Evolutionary conservation across 2,329 filamentous ascomycete species (phyloP).

Genomic region (Cryphonectria parasitica): DNA sequence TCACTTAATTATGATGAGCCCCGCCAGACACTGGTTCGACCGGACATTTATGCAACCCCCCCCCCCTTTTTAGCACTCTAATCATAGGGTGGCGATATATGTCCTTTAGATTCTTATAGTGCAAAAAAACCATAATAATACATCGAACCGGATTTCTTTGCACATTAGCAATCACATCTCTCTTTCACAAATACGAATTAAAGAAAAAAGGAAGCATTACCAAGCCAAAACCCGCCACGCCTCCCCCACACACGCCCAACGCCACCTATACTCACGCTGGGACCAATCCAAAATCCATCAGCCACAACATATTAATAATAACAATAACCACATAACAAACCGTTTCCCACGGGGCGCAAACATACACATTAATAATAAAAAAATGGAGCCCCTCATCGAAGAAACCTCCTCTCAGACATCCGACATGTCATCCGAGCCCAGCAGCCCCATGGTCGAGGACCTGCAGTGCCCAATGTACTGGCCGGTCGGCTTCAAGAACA

Average conservation of each 20-base stretch:
- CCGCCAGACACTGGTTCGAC: neutral
- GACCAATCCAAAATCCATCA: neutral
- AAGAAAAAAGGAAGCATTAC: neutral
- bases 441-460: slow-evolving; percentile 24
- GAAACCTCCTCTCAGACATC: slow-evolving; percentile 17
- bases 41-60: slow-evolving; percentile 7
- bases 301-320: neutral
- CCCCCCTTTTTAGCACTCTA: neutral
- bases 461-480: slow-evolving; percentile 28
- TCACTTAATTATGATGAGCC: slow-evolving; percentile 6
- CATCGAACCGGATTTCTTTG: neutral
- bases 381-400: slow-evolving; percentile 20
- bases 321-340: neutral
- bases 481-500: slow-evolving; percentile 31
- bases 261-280: neutral
- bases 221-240: neutral
- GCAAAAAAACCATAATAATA: neutral
- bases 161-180: neutral
- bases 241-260: neutral
- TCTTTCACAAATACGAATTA: neutral
- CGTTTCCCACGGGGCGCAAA: too few relatives aligned
- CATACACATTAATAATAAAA: neutral
- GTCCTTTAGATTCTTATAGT: neutral
- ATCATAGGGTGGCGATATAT: neutral
- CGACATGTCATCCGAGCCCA: slow-evolving; percentile 10